Percentiles rank a stretch among this genome's conserved stretches.
Conservation (phyloP, 1,284 basidiomycete genomes). For the Peniophora sp. region DNA sequence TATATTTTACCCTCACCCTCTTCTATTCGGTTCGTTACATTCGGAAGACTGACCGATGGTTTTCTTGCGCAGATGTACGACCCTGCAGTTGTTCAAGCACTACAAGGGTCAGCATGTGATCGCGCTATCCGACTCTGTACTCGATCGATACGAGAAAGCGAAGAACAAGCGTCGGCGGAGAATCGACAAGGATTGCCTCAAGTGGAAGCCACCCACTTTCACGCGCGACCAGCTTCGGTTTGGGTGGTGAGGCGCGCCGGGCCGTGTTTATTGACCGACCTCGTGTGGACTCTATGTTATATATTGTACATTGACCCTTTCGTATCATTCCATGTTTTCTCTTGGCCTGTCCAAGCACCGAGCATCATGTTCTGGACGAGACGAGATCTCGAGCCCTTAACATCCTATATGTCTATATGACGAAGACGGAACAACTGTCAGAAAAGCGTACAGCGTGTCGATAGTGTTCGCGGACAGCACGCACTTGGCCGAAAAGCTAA, state of each 20-base stretch:
- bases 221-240: slow-evolving; percentile 86
- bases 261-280: too few relatives aligned
- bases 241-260: slow-evolving; percentile 52
- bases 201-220: slow-evolving; percentile 94
- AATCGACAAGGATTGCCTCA: slow-evolving; percentile 76
- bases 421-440: too few relatives aligned
- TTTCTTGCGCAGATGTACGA: slow-evolving; percentile 65
- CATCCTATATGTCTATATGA: too few relatives aligned
- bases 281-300: too few relatives aligned
- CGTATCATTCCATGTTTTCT: too few relatives aligned
- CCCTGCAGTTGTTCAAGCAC: slow-evolving; percentile 92
- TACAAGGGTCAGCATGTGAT: slow-evolving; percentile 95
- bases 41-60: slow-evolving; percentile 10
- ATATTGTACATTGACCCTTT: too few relatives aligned
- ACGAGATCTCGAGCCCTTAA: too few relatives aligned
- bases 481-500: too few relatives aligned
- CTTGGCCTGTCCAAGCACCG: too few relatives aligned
- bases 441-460: too few relatives aligned
- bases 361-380: too few relatives aligned
- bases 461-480: too few relatives aligned
- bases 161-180: slow-evolving; percentile 73
- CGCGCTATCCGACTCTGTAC: slow-evolving; percentile 83
- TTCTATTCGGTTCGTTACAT: slow-evolving; percentile 6
- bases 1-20: slow-evolving; percentile 2
- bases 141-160: slow-evolving; percentile 86